Conservation (phyloP, 2,329 filamentous ascomycete species). For the Cadophora sp. region DNA sequence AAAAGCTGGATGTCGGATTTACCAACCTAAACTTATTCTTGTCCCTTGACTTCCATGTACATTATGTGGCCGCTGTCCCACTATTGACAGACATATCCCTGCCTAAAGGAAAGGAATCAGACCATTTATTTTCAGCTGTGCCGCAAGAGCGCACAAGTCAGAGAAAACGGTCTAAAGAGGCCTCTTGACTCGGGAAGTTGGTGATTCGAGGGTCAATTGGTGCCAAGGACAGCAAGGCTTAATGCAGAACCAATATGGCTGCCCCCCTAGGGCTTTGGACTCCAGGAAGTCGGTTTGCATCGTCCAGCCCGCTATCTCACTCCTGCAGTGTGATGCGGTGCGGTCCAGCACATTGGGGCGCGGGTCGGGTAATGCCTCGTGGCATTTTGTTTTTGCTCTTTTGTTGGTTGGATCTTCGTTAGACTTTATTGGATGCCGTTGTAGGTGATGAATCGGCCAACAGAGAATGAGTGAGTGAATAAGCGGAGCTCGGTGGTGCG, state of each 20-base stretch:
- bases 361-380: not conserved
- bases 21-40: conserved; percentile 4
- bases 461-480: not conserved
- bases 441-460: not conserved
- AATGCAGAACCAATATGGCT: not conserved
- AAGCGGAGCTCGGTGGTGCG: not conserved
- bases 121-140: not conserved
- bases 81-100: not conserved
- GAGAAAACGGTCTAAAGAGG: not conserved
- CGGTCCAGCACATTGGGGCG: not conserved
- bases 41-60: not conserved
- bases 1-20: not conserved
- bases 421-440: not conserved
- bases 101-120: not conserved
- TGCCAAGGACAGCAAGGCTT: not conserved
- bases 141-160: conserved; percentile 9
- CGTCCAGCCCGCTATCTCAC: not conserved
- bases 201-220: not conserved
- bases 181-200: not conserved
- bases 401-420: not conserved
- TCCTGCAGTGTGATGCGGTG: not conserved
- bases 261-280: not conserved
- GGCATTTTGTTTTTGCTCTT: not conserved
- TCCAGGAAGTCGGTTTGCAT: conserved; percentile 10
- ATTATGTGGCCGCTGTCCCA: not conserved